These are phyloP conservation scores for Hemisphaericaspora lyxosophila DNA, from an alignment of 1,139 yeast species.

Conservation along the genomic window DNA sequence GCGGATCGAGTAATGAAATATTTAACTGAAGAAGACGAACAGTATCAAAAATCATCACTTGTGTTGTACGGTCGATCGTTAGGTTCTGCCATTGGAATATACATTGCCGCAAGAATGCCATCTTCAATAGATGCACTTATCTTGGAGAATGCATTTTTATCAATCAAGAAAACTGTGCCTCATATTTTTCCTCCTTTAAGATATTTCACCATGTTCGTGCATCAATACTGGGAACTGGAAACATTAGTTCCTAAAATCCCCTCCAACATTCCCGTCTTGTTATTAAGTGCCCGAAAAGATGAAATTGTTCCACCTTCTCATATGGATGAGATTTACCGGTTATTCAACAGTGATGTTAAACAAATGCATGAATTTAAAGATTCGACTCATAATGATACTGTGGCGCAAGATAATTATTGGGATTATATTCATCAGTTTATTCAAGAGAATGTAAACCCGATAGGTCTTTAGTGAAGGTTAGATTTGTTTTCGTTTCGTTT, in stretches of 20 bases:
- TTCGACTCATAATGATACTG: constrained; percentile 80
- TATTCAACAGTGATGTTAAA: constrained; percentile 48
- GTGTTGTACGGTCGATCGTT: constrained; percentile 84
- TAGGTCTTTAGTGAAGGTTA: constrained; percentile 26
- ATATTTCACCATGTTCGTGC: constrained; percentile 61
- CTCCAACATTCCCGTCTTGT: constrained; percentile 59
- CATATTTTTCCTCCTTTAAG: constrained; percentile 70
- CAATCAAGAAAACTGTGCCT: constrained; percentile 78
- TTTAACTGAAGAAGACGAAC: constrained; percentile 51
- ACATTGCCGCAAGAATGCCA: constrained; percentile 64
- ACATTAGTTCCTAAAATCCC: constrained; percentile 53
- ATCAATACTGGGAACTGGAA: constrained; percentile 85
- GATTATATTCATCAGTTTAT: constrained; percentile 59
- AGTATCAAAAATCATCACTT: constrained; percentile 52
- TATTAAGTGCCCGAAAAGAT: constrained; percentile 74
- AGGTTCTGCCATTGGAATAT: constrained; percentile 94
- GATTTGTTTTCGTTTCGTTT: background rate
- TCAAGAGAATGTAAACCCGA: constrained; percentile 38
- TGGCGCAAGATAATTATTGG: constrained; percentile 75
- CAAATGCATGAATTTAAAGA: constrained; percentile 52
- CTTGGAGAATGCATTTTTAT: constrained; percentile 83
- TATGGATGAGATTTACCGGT: constrained; percentile 60
- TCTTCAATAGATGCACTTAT: constrained; percentile 59
- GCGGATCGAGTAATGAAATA: constrained; percentile 72
- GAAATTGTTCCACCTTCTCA: constrained; percentile 92